Percentiles rank a stretch among this genome's conserved stretches.
These are phyloP conservation scores for Pharus latifolius DNA, from an alignment of 176 grass and related monocot genomes.

Conservation along the genomic window DNA sequence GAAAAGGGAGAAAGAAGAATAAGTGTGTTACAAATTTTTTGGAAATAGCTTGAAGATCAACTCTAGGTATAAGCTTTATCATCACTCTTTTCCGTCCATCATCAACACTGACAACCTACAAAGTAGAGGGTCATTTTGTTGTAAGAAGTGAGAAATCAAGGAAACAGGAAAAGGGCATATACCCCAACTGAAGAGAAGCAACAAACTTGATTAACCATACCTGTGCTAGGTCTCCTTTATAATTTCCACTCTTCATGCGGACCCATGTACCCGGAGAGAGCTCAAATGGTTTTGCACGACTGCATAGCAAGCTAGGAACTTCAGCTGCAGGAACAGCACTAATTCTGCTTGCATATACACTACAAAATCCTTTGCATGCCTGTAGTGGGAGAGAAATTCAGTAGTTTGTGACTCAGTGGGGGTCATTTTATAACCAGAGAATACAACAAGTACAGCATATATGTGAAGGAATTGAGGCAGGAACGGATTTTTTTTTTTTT, in stretches of 20 bases:
- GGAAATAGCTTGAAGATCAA: slow-evolving; percentile 83
- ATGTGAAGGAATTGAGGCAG: background rate
- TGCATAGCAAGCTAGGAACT: slow-evolving; percentile 71
- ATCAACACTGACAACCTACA: slow-evolving; percentile 63
- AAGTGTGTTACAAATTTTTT: slow-evolving; percentile 69
- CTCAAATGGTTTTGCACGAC: slow-evolving; percentile 53
- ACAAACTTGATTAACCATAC: slow-evolving; percentile 14
- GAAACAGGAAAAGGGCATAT: slow-evolving; percentile 7
- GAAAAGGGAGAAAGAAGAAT: background rate
- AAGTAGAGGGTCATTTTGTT: slow-evolving; percentile 12
- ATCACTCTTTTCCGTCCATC: slow-evolving; percentile 66
- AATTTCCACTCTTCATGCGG: slow-evolving; percentile 83
- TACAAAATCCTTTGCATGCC: slow-evolving; percentile 99
- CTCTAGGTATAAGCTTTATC: slow-evolving; percentile 84
- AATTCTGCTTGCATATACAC: slow-evolving; percentile 54
- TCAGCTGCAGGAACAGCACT: slow-evolving; percentile 66
- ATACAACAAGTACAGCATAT: background rate
- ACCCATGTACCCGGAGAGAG: slow-evolving; percentile 82
- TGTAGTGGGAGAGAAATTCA: slow-evolving; percentile 25
- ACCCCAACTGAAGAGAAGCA: background rate
- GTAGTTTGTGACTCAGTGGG: background rate
- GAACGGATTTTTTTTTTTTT: too few species aligned
- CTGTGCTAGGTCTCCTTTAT: slow-evolving; percentile 96
- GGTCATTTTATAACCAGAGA: background rate
- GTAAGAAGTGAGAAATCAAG: slow-evolving; percentile 16